Evolutionary conservation across 2,329 filamentous ascomycete genomes (phyloP), one percentile per base, ranked within the genome.

Genomic region (Triangularia setosa): DNA sequence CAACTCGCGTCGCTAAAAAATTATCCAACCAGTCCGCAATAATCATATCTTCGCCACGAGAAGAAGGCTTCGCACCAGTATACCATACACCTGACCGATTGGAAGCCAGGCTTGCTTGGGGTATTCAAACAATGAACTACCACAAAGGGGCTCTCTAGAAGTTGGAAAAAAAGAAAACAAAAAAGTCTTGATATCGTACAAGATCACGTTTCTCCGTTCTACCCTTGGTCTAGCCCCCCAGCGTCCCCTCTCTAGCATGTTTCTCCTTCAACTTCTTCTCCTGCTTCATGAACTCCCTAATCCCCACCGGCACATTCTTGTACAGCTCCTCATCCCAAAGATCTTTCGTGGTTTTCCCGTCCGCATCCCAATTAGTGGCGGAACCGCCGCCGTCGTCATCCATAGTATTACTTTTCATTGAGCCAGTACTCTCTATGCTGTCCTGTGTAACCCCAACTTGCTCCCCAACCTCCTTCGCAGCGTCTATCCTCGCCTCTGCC

Each of bases 261-360:
- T 87, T 90, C 76, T 91, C 83, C 77, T 92, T 94, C 66, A 99
- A 77, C 75, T 82, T 89, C 84, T 98, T 98, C 80, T 99, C 95
- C 65, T 90, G 93, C 80, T 90, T 92, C 94, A 99, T 98, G 73
- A 99, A 99, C 76, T 97, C 94, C 67, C 92, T 83, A 69, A 99
- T 97, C 0, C 94, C 95, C 9, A 98, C 91, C 0, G 95, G 94
- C 60, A 99, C 88, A 69, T 86, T 87, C 58, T 86, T 85, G 72
- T 96, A 96, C 35, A 96, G 74, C 58, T 91, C 87, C 1, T 87
- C 87, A 62, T 86, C 81, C 81, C 81, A 85, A 58, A 83, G 75
- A 65, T 88, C 83, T 69, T 81, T 84, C 1, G 78, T 59, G 76
- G 61, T 80, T 79, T 71, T 79, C 53, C 72, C 72, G 18, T 75